Evolutionary conservation across 1,139 yeast species (phyloP), one percentile per base, ranked within the genome.

Genomic region (Yarrowia galli): DNA sequence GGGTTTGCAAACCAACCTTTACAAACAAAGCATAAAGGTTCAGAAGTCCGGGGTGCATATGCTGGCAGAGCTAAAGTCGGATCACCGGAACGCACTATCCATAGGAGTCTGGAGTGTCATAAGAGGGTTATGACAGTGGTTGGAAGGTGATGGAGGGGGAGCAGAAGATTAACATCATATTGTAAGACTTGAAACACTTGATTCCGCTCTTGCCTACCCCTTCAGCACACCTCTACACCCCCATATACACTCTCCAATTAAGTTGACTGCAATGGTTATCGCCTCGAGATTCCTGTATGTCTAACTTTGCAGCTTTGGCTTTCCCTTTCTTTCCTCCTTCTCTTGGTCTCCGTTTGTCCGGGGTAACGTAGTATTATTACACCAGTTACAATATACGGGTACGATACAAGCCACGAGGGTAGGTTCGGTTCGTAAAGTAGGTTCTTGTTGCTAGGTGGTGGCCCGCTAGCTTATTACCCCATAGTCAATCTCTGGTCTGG

Each of bases 41-140:
- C 51, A 58, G 51, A 43, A 58, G 64, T 58, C 64, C 64, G 64
- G 64, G 64, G 64, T 58, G 64, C 64, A 58, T 58, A 58, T 58
- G 64, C 42, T 13, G 28, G 25, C 28, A 42, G 64, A 58, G 64
- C 64, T 58, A 43, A 58, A 58, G 42, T 43, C 64, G 64, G 64
- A 58, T 58, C 64, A 58, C 51, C 64, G 64, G 64, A 54, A 54
- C 61, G 20, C 43, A 6, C 16, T 40, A 10, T 40, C 2, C 32
- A 28, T 28, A 28, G 32, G 32, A 28, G 32, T 28, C 32, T 3
- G 32, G 32, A 28, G 32, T 28, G 32, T 3, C 32, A 28, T 10
- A 28, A 28, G 32, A 28, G 32, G 32, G 32, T n/a, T n/a, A n/a
- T n/a, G n/a, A n/a, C n/a, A n/a, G n/a, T 6, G 32, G 32, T 28